Base-by-base conservation (phyloP, 768 basidiomycete genomes). In the Jaapia argillacea region DNA sequence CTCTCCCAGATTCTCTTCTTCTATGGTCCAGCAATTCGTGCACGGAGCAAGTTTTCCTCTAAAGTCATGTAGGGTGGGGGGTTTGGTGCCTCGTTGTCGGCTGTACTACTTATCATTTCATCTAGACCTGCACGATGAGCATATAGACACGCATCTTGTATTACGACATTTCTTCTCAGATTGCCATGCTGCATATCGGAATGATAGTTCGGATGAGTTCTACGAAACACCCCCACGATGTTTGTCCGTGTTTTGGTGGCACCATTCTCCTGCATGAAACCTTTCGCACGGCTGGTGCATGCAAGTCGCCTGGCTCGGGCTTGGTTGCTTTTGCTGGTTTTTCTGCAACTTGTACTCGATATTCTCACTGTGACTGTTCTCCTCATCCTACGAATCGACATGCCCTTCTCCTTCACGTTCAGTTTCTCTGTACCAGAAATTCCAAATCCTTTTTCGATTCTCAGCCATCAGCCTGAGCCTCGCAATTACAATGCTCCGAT, bases 21-120 rank as follows among this genome's bases (percentile, higher is more conserved):
- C 36, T 61, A 52, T 21, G 64, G 63, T 10, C 56, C 60, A 28
- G 50, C 42, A 41, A 62, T 66, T 42, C 60, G 62, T 5, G 54
- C 54, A 20, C 51, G 50, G 27, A 63, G 58, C 37, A 50, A 52
- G 43, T 49, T 54, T 24, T 41, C 55, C 13, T 33, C 28, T 10
- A 33, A 16, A 16, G 28, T 33, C 28, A 33, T 33, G 28, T 33
- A 33, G 28, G 28, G 10, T 33, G 28, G 10, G 28, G 28, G 10
- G 10, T 33, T 33, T 10, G 28, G 10, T 33, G 10, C 28, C 28
- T n/a, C n/a, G n/a, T n/a, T n/a, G n/a, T n/a, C n/a, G n/a, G n/a
- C n/a, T n/a, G n/a, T n/a, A n/a, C n/a, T n/a, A n/a, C n/a, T n/a
- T n/a, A n/a, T n/a, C n/a, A n/a, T n/a, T n/a, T n/a, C n/a, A n/a